Conservation (phyloP, 768 basidiomycete genomes). For the Agaricus bisporus region DNA sequence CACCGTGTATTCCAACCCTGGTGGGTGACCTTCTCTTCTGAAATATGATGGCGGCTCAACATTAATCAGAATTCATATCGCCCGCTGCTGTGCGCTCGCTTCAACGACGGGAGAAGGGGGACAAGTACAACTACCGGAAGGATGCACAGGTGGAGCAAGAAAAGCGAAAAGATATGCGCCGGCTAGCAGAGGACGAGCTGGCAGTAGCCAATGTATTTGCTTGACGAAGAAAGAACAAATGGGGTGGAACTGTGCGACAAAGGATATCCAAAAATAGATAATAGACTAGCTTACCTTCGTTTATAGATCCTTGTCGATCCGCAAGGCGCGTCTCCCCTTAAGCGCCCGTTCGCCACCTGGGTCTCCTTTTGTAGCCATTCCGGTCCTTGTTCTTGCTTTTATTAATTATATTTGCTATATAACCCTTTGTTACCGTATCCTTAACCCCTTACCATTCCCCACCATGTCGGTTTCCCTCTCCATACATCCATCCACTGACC, state of each 20-base stretch:
- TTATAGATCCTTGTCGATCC: neutral
- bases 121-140: slow-evolving; percentile 80
- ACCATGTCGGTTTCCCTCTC: slow-evolving; percentile 62
- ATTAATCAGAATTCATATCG: slow-evolving; percentile 76
- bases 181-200: slow-evolving; percentile 68
- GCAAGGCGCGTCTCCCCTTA: neutral
- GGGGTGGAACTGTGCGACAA: neutral
- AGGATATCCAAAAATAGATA: slow-evolving; percentile 5
- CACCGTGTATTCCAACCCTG: slow-evolving; percentile 93
- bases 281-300: neutral
- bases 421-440: slow-evolving; percentile 12
- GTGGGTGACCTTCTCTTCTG: slow-evolving; percentile 34
- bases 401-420: neutral
- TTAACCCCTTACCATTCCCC: slow-evolving; percentile 12
- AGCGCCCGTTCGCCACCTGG: neutral
- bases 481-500: slow-evolving; percentile 51
- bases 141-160: slow-evolving; percentile 64
- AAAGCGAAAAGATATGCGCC: slow-evolving; percentile 57
- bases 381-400: slow-evolving; percentile 15
- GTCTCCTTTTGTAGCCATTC: slow-evolving; percentile 15
- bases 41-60: neutral
- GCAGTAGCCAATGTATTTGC: slow-evolving; percentile 88
- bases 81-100: slow-evolving; percentile 76
- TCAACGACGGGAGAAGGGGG: slow-evolving; percentile 64
- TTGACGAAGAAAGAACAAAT: slow-evolving; percentile 26